phyloP scores from a whole-genome alignment of 306 rosid species.

The Cicer arietinum region DNA sequence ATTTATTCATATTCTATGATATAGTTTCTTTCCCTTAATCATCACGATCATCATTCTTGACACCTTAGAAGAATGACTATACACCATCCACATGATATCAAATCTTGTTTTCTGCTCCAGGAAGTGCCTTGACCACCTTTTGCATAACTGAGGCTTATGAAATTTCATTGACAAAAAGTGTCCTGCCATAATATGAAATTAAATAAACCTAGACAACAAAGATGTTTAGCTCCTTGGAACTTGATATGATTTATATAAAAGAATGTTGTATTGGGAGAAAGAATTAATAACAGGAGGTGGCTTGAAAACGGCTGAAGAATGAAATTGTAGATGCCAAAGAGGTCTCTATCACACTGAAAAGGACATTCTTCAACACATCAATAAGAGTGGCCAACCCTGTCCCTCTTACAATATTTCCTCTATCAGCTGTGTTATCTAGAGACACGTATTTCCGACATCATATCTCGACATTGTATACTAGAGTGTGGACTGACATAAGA shows the following conservation, averaged over 20 bases:
- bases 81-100: constrained; percentile 72
- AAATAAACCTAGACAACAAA: too few species aligned
- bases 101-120: constrained; percentile 60
- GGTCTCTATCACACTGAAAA: constrained; percentile 53
- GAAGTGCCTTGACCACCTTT: constrained; percentile 52
- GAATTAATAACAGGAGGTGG: constrained; percentile 31
- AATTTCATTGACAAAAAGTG: constrained; percentile 38
- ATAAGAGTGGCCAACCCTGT: constrained; percentile 52
- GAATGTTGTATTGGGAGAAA: constrained; percentile 27
- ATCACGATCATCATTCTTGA: constrained; percentile 44
- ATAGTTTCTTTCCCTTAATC: background rate
- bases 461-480: too few species aligned
- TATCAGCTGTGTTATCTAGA: too few species aligned
- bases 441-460: too few species aligned
- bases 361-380: constrained; percentile 42
- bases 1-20: too few species aligned
- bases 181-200: constrained; percentile 40
- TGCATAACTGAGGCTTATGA: constrained; percentile 48
- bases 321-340: constrained; percentile 47
- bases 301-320: constrained; percentile 45
- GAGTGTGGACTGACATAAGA: too few species aligned
- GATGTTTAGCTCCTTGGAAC: constrained; percentile 13
- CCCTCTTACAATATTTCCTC: constrained; percentile 9
- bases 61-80: constrained; percentile 62
- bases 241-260: constrained; percentile 29